Base-by-base conservation (phyloP, 176 grass and related monocot species). In the Poa annua region DNA sequence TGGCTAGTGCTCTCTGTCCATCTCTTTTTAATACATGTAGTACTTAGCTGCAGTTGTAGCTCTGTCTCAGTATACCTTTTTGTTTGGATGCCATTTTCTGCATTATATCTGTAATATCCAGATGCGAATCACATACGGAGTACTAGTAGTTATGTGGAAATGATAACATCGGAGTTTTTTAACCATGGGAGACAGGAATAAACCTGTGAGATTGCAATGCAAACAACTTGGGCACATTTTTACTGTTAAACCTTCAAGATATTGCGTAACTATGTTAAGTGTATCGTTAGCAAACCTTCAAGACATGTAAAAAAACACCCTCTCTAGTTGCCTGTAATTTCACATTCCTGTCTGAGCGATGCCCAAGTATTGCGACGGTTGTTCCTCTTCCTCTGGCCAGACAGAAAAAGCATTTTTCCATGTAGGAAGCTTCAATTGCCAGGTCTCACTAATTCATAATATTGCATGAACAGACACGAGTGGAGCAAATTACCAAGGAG, bases 401-500 rank as follows among this genome's bases (percentile, higher is more conserved):
- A 74, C 59, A 80, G 32, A 86, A 79, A 81, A 3, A 52, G 32
- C 73, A 81, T 83, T 92, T 87, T 83, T 86, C 71, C 81, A 86
- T 85, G 71, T 84, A 86, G 84, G 74, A 88, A 85, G 86, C 81
- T 92, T 97, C 63, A 55, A 84, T 85, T 89, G 73, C 92, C 88
- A 85, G 87, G 86, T 86, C 66, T 86, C 86, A 92, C 88, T 98
- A 92, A 95, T 76, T 93, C 84, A 88, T 90, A 88, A 81, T 90
- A 95, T 67, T 95, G 75, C 85, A 84, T 93, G 86, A 89, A 62
- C 96, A 98, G 96, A 91, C 59, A 87, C 91, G 90, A 83, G 61
- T 98, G 87, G 96, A 91, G 80, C 92, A 98, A 91, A 98, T 98
- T 73, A 90, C 81, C 65, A 83, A 90, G 87, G 76, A 77, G 74